phyloP scores from a whole-genome alignment of 805 yeast genomes.

The Candida odintsovae region DNA sequence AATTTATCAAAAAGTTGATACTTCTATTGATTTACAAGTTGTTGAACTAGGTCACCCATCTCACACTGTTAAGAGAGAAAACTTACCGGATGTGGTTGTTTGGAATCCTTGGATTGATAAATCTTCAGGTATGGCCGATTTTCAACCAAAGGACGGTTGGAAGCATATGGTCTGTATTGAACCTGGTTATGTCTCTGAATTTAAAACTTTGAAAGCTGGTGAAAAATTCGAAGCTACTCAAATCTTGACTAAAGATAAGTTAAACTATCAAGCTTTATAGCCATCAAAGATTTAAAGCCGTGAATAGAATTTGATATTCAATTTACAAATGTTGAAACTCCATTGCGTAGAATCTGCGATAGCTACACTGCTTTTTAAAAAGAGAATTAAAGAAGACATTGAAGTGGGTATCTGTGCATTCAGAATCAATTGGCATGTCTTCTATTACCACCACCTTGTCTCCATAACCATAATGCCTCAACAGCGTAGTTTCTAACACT shows the following conservation, averaged over 20 bases:
- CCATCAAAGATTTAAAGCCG: neutral
- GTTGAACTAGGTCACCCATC: constrained; percentile 65
- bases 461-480: constrained; percentile 91
- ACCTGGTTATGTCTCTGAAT: constrained; percentile 80
- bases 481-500: constrained; percentile 79
- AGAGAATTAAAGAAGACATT: too few species aligned
- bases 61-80: constrained; percentile 59
- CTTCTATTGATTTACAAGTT: constrained; percentile 55
- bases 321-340: neutral
- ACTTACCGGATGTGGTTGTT: constrained; percentile 69
- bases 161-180: constrained; percentile 90
- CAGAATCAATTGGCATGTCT: constrained; percentile 19
- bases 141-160: constrained; percentile 79
- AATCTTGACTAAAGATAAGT: constrained; percentile 47
- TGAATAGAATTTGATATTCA: neutral
- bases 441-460: constrained; percentile 38
- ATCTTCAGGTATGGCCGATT: constrained; percentile 81
- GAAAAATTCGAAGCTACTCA: constrained; percentile 73
- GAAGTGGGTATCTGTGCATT: neutral
- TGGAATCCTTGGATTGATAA: constrained; percentile 97
- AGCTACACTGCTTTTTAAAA: too few species aligned
- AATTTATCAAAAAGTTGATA: constrained; percentile 61
- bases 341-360: too few species aligned
- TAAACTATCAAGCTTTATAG: constrained; percentile 51
- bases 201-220: constrained; percentile 61